A percentile compares a stretch with the other conserved stretches of the same genome.
phyloP scores from a whole-genome alignment of 2,329 filamentous ascomycete genomes.

The Penicillium sp. region DNA sequence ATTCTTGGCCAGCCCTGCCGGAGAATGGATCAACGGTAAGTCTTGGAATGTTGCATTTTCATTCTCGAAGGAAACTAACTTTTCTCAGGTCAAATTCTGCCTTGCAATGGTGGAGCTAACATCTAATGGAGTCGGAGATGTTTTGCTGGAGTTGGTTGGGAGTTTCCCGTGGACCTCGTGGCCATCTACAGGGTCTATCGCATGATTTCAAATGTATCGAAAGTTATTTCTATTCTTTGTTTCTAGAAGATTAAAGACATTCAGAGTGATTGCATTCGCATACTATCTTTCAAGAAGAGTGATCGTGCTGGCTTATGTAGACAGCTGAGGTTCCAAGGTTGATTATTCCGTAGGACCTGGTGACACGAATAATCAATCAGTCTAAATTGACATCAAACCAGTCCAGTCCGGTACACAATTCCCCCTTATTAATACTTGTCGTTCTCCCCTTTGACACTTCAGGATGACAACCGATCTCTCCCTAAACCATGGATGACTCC shows the following conservation, averaged over 20 bases:
- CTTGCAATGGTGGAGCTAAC: slow-evolving; percentile 27
- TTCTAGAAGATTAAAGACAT: neutral
- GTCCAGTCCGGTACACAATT: no score
- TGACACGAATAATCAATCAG: no score
- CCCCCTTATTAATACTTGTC: no score
- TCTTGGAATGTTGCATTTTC: slow-evolving; percentile 1
- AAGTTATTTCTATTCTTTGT: neutral
- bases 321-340: no score
- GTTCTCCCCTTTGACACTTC: no score
- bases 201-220: neutral
- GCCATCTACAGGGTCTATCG: neutral
- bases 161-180: neutral
- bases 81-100: slow-evolving; percentile 24
- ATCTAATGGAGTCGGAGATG: slow-evolving; percentile 14
- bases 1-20: slow-evolving; percentile 58
- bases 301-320: neutral
- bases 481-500: slow-evolving; percentile 1
- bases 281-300: neutral
- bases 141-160: neutral
- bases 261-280: neutral
- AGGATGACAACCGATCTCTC: neutral
- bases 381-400: no score
- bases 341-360: no score
- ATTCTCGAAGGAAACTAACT: slow-evolving; percentile 2
- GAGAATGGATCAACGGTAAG: slow-evolving; percentile 67